Evolutionary conservation across 2,329 filamentous ascomycete genomes (phyloP).

Genomic region (Aureobasidium sp.): DNA sequence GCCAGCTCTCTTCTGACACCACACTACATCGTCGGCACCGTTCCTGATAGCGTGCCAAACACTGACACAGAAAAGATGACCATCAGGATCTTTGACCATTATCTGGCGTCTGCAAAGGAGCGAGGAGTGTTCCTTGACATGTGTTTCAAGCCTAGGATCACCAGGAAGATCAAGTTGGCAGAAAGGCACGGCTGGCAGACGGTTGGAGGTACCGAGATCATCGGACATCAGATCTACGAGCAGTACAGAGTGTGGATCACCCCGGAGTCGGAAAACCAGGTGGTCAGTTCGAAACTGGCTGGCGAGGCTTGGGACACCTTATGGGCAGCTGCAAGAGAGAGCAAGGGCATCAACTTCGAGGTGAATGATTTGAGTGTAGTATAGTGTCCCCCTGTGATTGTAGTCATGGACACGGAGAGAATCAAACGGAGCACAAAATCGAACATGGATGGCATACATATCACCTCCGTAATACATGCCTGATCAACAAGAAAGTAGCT

Average conservation of each 20-base stretch:
- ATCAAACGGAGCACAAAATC: too few species aligned
- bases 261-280: neutral
- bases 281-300: neutral
- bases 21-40: conserved; percentile 33
- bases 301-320: neutral
- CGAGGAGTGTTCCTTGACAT: conserved; percentile 35
- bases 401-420: too few species aligned
- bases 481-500: too few species aligned
- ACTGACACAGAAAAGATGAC: conserved; percentile 25
- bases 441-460: too few species aligned
- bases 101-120: conserved; percentile 19
- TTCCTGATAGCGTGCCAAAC: conserved; percentile 30
- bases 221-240: conserved; percentile 34
- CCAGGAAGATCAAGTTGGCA: conserved; percentile 30
- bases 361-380: neutral
- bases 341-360: conserved; percentile 3
- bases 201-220: conserved; percentile 35
- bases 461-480: too few species aligned
- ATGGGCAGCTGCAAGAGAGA: neutral
- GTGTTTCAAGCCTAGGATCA: conserved; percentile 36
- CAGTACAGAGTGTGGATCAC: conserved; percentile 33
- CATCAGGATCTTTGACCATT: conserved; percentile 22
- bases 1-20: conserved; percentile 22
- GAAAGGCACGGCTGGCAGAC: conserved; percentile 28
- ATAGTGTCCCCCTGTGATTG: neutral